Evolutionary conservation across 2,329 filamentous ascomycete species (phyloP).

Genomic region (Curvularia spicifera): DNA sequence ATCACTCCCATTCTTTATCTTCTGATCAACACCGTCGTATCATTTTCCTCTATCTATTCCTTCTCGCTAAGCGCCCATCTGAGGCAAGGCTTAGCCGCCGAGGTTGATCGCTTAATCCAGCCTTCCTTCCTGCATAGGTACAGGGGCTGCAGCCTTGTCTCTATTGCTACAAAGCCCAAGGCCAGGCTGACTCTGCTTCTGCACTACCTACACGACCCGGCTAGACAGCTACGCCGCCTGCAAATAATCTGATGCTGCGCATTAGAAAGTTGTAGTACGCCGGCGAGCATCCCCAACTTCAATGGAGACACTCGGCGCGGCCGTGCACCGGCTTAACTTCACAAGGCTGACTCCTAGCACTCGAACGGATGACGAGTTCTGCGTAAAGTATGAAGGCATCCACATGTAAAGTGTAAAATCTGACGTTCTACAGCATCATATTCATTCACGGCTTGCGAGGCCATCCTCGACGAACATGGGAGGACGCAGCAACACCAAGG

Average conservation of each 20-base stretch:
- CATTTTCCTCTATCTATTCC: no score
- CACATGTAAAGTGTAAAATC: not conserved
- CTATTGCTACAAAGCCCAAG: no score
- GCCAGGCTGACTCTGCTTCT: no score
- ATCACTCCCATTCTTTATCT: no score
- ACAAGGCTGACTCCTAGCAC: conserved; percentile 7
- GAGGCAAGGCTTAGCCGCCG: no score
- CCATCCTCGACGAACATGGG: conserved; percentile 14
- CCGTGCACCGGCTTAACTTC: conserved; percentile 1
- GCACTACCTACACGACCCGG: no score
- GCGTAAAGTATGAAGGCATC: not conserved
- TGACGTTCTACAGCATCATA: conserved; percentile 6
- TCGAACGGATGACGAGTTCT: conserved; percentile 3
- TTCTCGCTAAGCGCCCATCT: no score
- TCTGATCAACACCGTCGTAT: no score
- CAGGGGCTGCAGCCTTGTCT: no score
- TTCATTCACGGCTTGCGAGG: conserved; percentile 16
- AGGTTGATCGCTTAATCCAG: no score
- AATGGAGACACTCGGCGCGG: not conserved
- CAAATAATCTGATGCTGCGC: not conserved
- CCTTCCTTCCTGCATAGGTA: no score
- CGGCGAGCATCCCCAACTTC: not conserved
- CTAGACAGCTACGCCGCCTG: no score
- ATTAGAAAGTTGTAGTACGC: not conserved
- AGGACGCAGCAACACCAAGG: not conserved